Evolutionary conservation across 1,139 yeast species (phyloP).

Genomic region (Scheffersomyces parashehatae): DNA sequence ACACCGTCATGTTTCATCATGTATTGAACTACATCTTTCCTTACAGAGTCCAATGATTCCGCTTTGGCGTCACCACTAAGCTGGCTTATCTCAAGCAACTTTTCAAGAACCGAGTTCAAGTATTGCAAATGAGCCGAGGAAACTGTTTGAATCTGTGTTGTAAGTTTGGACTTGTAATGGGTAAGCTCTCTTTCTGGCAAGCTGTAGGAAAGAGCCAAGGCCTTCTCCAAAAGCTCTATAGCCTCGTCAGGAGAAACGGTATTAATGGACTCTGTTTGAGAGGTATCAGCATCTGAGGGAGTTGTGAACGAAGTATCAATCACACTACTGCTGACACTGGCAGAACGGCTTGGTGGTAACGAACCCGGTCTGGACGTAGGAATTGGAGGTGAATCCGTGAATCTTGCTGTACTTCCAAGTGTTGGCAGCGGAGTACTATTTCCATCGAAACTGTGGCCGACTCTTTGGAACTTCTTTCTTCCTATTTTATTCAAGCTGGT

Average conservation of each 20-base stretch:
- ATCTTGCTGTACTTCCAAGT: neutral
- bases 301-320: no score
- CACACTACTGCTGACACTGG: no score
- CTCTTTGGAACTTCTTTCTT: conserved; percentile 7
- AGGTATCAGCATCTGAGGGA: no score
- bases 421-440: neutral
- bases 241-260: neutral
- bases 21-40: conserved; percentile 39
- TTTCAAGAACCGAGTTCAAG: conserved; percentile 13
- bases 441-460: conserved; percentile 5
- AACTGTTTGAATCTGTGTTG: conserved; percentile 15
- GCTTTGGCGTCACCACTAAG: neutral
- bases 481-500: conserved; percentile 3
- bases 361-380: no score
- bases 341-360: no score
- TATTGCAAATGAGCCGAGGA: conserved; percentile 17
- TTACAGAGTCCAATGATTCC: conserved; percentile 9
- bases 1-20: conserved; percentile 55
- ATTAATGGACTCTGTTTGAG: neutral
- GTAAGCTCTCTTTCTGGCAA: conserved; percentile 35
- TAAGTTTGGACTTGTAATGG: conserved; percentile 37
- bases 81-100: conserved; percentile 4
- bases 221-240: conserved; percentile 10
- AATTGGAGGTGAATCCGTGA: no score
- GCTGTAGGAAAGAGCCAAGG: conserved; percentile 17